These are phyloP conservation scores for Aspergillus aculeatinus DNA, from an alignment of 2,329 filamentous ascomycete genomes.

Conservation along the genomic window DNA sequence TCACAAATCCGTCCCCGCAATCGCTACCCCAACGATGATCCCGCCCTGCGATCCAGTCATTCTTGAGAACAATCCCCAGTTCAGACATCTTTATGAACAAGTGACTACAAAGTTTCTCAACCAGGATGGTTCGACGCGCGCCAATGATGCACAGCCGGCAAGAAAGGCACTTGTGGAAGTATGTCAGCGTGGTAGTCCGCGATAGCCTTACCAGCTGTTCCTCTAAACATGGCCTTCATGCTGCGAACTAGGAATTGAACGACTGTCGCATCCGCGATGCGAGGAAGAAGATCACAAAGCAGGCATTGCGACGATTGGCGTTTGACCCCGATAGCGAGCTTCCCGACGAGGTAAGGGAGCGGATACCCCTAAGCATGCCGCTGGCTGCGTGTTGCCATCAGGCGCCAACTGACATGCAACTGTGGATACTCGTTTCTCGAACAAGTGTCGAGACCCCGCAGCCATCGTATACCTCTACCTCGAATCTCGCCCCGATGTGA, in stretches of 20 bases:
- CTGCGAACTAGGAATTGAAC: conserved; percentile 35
- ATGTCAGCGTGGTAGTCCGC: conserved; percentile 15
- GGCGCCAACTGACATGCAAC: background rate
- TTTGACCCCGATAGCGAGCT: conserved; percentile 34
- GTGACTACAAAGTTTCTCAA: conserved; percentile 40
- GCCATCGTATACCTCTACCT: conserved; percentile 41
- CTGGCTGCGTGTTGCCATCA: too few species aligned
- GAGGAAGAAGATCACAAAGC: conserved; percentile 36
- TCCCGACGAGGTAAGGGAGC: conserved; percentile 34
- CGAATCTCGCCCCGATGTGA: conserved; percentile 26
- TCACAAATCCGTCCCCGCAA: background rate
- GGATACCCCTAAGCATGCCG: background rate
- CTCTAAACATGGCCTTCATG: background rate
- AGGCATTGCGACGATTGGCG: conserved; percentile 31
- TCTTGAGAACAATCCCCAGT: conserved; percentile 43
- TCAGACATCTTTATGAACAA: conserved; percentile 43
- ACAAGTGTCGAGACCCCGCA: conserved; percentile 36
- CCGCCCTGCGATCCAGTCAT: conserved; percentile 42
- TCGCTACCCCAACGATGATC: conserved; percentile 33
- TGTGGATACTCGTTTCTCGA: background rate
- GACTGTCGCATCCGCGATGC: conserved; percentile 31
- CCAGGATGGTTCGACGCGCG: conserved; percentile 42
- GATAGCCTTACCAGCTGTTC: background rate
- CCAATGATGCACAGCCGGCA: conserved; percentile 29
- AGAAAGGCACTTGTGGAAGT: conserved; percentile 35